phyloP scores from a whole-genome alignment of 768 basidiomycete genomes.

The Kwoniella bestiolae region DNA sequence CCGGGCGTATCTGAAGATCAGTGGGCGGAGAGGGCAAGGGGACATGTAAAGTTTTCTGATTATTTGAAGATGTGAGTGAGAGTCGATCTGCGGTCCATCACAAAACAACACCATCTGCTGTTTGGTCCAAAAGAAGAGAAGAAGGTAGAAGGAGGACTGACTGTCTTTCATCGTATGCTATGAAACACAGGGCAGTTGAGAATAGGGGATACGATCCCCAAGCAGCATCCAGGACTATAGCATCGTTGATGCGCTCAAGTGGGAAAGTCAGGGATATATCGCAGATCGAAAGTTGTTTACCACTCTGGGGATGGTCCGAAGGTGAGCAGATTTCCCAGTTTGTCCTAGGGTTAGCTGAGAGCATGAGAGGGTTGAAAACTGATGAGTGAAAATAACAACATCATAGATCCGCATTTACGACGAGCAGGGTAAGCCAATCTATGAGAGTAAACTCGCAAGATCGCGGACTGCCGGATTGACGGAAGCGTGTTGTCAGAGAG shows the following conservation, averaged over 20 bases:
- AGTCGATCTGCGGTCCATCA: background rate
- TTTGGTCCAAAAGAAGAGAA: too few species aligned
- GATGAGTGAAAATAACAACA: too few species aligned
- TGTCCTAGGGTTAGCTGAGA: too few species aligned
- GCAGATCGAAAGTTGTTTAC: conserved; percentile 13
- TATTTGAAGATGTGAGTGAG: conserved; percentile 18
- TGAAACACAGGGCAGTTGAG: conserved; percentile 7
- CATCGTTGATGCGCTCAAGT: conserved; percentile 4
- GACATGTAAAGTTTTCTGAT: conserved; percentile 16
- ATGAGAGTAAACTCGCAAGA: background rate
- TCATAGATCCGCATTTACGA: conserved; percentile 5
- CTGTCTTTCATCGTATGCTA: background rate
- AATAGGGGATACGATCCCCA: conserved; percentile 22
- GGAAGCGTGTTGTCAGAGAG: background rate
- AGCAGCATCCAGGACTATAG: conserved; percentile 7
- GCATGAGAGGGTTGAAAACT: too few species aligned
- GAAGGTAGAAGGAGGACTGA: background rate
- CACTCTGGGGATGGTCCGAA: conserved; percentile 28
- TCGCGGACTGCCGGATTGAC: background rate
- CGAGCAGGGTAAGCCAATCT: conserved; percentile 13
- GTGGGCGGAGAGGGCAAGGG: conserved; percentile 4
- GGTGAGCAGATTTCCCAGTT: conserved; percentile 1
- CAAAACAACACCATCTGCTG: too few species aligned
- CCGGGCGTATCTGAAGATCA: conserved; percentile 13
- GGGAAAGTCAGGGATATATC: conserved; percentile 9